Base-by-base conservation (phyloP, 208 protist species). In the Perkinsela sp. region DNA sequence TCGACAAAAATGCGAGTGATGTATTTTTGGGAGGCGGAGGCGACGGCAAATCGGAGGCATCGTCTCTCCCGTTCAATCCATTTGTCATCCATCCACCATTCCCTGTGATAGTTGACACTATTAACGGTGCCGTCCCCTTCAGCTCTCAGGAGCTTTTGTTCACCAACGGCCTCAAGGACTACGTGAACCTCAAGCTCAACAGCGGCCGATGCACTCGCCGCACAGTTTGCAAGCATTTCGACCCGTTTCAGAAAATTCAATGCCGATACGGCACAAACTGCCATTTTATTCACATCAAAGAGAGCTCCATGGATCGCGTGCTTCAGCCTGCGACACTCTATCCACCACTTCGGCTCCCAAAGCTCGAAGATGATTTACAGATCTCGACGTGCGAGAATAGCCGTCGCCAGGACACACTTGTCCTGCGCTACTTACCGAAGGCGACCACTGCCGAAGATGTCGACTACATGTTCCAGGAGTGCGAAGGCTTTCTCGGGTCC, bases 191-290 rank as follows among this genome's bases (percentile, higher is more conserved):
- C 6, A 69, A 69, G 68, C 40, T 57, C 13, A n/a, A 32, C 30
- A 29, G n/a, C 68, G 68, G 68, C 13, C 31, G 30, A 28, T 66
- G n/a, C 29, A 31, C 32, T 31, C 68, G 31, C 30, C 68, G 68
- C 1, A 22, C 22, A 13, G 30, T 69, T n/a, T 69, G 68, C 68
- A 31, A 69, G 31, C 22, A 69, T 28, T 69, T 69, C n/a, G 68
- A 69, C 31, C 28, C 68, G 30, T 22, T 65, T 22, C 68, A 32
- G 6, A 28, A 31, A 29, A n/a, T 66, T 32, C 68, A 29, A 31
- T 69, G 68, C n/a, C 30, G 30, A n/a, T 66, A 69, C 31, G 68
- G 68, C 1, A n/a, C 68, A 31, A 32, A n/a, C 31, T 69, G 68
- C 31, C 29, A 22, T 32, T 31, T 66, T 31, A 69, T 69, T 31